Conservation (phyloP, 306 rosid genomes). For the Vicia villosa region DNA sequence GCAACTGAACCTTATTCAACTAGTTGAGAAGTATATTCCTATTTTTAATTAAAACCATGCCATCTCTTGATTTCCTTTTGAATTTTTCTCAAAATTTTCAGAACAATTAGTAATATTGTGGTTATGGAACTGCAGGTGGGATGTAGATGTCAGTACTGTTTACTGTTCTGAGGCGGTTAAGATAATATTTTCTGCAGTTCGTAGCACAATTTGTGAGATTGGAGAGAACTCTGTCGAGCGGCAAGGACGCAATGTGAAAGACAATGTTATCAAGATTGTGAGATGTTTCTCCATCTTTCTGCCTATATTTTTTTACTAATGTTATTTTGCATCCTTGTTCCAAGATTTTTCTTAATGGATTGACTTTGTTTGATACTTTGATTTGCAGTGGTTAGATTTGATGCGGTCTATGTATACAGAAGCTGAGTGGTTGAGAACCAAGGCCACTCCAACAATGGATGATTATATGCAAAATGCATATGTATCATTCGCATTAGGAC, state of each 20-base stretch:
- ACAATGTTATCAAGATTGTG: conserved; percentile 63
- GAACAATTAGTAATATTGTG: conserved; percentile 9
- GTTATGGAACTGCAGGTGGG: conserved; percentile 68
- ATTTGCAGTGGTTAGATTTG: conserved; percentile 74
- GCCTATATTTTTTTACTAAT: conserved; percentile 6
- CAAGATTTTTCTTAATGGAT: background rate
- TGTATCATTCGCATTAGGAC: conserved; percentile 72
- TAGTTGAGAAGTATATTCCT: conserved; percentile 65
- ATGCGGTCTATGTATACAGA: conserved; percentile 69
- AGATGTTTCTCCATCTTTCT: conserved; percentile 43
- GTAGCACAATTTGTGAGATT: conserved; percentile 61
- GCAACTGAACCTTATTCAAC: conserved; percentile 63
- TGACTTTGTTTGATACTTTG: conserved; percentile 29
- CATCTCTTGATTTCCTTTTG: conserved; percentile 20
- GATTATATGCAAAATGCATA: conserved; percentile 75
- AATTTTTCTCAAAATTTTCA: background rate
- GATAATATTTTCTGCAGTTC: conserved; percentile 69
- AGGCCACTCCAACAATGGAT: conserved; percentile 58
- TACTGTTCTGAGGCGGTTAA: conserved; percentile 72
- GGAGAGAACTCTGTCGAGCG: conserved; percentile 53
- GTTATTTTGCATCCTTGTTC: background rate
- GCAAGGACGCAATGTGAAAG: conserved; percentile 64
- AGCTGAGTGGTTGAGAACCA: conserved; percentile 64
- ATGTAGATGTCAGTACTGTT: conserved; percentile 51
- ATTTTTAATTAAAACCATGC: conserved; percentile 8